Percentiles rank a stretch among this genome's conserved stretches.
phyloP scores from a whole-genome alignment of 2,329 filamentous ascomycete species.

The Colletotrichum liaoningense region DNA sequence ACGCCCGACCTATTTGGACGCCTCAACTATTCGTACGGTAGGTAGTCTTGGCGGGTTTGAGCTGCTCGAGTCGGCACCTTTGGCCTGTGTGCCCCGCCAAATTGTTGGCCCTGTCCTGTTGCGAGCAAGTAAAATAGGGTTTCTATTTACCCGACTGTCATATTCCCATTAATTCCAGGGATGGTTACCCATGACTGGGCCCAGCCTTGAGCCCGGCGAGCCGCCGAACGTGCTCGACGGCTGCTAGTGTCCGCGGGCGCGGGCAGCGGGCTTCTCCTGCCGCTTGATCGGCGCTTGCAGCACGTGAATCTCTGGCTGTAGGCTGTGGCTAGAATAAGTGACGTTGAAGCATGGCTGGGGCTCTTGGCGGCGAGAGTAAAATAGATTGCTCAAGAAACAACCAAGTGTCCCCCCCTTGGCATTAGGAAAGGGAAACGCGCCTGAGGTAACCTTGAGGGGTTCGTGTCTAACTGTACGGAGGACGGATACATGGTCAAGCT shows the following conservation, averaged over 20 bases:
- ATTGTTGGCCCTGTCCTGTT: background rate
- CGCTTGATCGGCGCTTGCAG: slow-evolving; percentile 17
- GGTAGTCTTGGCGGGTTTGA: slow-evolving; percentile 28
- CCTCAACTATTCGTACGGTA: background rate
- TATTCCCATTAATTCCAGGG: background rate
- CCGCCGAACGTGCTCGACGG: slow-evolving; percentile 17
- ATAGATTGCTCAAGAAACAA: slow-evolving; percentile 26
- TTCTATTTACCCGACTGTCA: background rate
- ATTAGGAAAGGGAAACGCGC: background rate
- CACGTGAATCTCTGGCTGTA: slow-evolving; percentile 21
- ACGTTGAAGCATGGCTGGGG: slow-evolving; percentile 8
- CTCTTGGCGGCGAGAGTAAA: slow-evolving; percentile 17
- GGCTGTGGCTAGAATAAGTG: slow-evolving; percentile 23
- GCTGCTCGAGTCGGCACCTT: slow-evolving; percentile 17
- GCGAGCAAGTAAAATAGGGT: slow-evolving; percentile 15
- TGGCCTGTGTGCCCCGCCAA: slow-evolving; percentile 4
- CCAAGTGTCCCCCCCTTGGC: background rate
- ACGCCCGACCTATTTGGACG: background rate
- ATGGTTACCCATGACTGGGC: background rate
- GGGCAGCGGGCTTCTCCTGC: slow-evolving; percentile 13
- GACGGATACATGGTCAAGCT: background rate
- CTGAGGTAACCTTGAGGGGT: slow-evolving; percentile 1
- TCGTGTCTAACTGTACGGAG: background rate
- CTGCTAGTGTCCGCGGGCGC: slow-evolving; percentile 5
- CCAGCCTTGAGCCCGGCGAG: background rate